Base-by-base conservation (phyloP, 306 rosid species). In the Cucumis sativus region DNA sequence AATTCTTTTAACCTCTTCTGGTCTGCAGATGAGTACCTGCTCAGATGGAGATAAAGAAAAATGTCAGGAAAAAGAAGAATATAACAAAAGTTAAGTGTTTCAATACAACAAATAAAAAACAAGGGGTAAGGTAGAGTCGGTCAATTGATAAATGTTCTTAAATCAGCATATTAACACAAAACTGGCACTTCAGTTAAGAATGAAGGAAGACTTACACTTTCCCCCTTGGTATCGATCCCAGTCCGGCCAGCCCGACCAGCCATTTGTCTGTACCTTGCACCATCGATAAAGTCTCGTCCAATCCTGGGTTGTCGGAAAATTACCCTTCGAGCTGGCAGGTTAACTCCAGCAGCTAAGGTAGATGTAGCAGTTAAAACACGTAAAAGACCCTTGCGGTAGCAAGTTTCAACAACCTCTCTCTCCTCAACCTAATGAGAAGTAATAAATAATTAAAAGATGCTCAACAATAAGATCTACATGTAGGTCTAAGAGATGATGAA, bases 161-260 rank as follows among this genome's bases (percentile, higher is more conserved):
- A 69, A 69, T 69, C 58, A 69, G 57, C 57, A 45, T 20, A 21
- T 45, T 14, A 43, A 45, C 18, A 10, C 63, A 2, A 62, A 74
- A 37, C 33, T 62, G 49, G 57, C 33, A 47, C 75, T 41, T 69
- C 18, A 69, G 75, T 18, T 33, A 77, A 69, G 35, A 69, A 7
- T 5, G 33, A 57, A 72, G 35, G 33, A 57, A 72, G 35, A 51
- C 97, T 25, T 90, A 94, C 98, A 84, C 98, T 94, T 84, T 95
- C 97, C 76, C 98, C 98, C 72, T 89, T 92, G 35, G 98, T 88
- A 86, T 95, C 98, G 76, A 95, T 95, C 81, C 98, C 98, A 79
- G 98, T 92, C 80, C 97, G 91, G 81, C 98, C 98, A 85, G 98
- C 98, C 76, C 98, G 91, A 60, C 98, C 98, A 86, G 97, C 92